Conservation (phyloP, 2,329 filamentous ascomycete genomes). For the Pseudocercospora fuligena region DNA sequence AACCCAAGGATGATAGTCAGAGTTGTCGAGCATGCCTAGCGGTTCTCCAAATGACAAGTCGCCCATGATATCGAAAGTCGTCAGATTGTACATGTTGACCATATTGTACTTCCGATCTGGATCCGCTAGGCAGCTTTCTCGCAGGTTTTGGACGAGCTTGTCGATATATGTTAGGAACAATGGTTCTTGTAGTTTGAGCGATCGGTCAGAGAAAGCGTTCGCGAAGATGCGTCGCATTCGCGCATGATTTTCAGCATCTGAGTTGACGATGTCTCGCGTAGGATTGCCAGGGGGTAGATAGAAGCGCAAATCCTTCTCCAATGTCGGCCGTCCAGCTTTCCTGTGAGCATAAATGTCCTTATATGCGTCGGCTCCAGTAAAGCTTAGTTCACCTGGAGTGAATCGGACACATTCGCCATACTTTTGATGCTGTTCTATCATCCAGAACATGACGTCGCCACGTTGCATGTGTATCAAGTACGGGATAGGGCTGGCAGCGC, state of each 20-base stretch:
- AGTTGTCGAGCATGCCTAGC: slow-evolving; percentile 39
- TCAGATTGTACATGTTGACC: slow-evolving; percentile 38
- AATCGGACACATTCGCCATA: slow-evolving; percentile 56
- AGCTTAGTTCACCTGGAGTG: slow-evolving; percentile 53
- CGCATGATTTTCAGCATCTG: slow-evolving; percentile 45
- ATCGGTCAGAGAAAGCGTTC: slow-evolving; percentile 48
- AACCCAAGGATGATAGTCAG: slow-evolving; percentile 44
- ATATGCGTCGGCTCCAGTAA: slow-evolving; percentile 47
- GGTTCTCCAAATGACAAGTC: slow-evolving; percentile 39
- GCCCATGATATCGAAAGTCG: slow-evolving; percentile 38
- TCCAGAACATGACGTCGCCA: slow-evolving; percentile 12
- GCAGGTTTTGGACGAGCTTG: slow-evolving; percentile 46
- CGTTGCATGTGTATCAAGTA: slow-evolving; percentile 1
- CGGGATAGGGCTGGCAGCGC: slow-evolving; percentile 13
- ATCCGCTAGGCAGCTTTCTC: slow-evolving; percentile 34
- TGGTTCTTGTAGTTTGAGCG: slow-evolving; percentile 46
- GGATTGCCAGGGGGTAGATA: slow-evolving; percentile 31
- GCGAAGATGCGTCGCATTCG: slow-evolving; percentile 47
- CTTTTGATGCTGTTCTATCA: slow-evolving; percentile 23
- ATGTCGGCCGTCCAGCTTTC: slow-evolving; percentile 23
- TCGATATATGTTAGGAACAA: slow-evolving; percentile 48
- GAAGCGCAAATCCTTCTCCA: slow-evolving; percentile 28
- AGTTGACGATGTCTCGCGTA: slow-evolving; percentile 11
- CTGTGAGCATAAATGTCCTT: slow-evolving; percentile 49
- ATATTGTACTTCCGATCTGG: slow-evolving; percentile 34